Percentiles rank a stretch among this genome's conserved stretches.
These are phyloP conservation scores for Tuctoria greenei DNA, from an alignment of 176 grass and related monocot genomes.

Conservation along the genomic window DNA sequence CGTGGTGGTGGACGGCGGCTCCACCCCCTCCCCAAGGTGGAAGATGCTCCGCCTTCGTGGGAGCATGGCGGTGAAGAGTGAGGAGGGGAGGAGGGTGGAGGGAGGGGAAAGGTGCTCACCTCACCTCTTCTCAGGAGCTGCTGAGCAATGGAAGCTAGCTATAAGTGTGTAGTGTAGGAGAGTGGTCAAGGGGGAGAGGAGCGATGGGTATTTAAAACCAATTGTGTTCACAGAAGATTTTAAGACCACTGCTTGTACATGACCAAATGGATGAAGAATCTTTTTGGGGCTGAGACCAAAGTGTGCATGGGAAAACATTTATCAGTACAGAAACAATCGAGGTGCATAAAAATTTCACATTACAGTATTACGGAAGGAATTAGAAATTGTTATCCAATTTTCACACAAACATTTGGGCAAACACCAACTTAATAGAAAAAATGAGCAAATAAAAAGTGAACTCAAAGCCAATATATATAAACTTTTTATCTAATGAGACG, in stretches of 20 bases:
- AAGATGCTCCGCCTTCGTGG: conserved; percentile 64
- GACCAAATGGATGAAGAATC: conserved; percentile 39
- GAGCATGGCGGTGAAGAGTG: conserved; percentile 33
- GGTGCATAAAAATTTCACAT: not conserved
- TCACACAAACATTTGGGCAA: not conserved
- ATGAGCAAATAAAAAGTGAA: not conserved
- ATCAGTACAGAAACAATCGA: not conserved
- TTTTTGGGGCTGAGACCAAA: not conserved
- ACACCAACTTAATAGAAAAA: not conserved
- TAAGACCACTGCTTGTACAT: conserved; percentile 33
- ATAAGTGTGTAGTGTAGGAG: not conserved
- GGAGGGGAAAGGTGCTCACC: not conserved
- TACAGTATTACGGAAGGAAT: not conserved
- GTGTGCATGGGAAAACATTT: not conserved
- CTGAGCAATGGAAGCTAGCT: not conserved
- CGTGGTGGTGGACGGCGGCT: no score
- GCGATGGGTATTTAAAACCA: conserved; percentile 59
- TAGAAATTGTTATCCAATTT: not conserved
- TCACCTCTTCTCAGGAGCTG: not conserved
- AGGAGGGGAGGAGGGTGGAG: not conserved
- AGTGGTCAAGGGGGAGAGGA: conserved; percentile 27
- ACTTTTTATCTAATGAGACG: not conserved
- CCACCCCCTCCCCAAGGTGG: conserved; percentile 53
- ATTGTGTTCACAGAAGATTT: conserved; percentile 35
- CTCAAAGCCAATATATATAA: not conserved